Conservation (phyloP, 192 early-diverging fungal genomes). For the Mortierella claussenii region DNA sequence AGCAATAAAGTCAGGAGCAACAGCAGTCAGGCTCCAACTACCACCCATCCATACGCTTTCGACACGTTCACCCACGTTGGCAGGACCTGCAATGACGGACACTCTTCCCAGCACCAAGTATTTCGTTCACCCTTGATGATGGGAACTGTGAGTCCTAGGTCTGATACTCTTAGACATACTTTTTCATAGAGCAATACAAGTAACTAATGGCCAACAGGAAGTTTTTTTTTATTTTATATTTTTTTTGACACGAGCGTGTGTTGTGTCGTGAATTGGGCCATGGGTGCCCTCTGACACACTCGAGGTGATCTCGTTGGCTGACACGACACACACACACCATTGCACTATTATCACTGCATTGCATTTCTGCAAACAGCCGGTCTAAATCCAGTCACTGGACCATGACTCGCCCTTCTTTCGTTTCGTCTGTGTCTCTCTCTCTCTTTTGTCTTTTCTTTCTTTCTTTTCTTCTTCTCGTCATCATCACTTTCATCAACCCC, state of each 20-base stretch:
- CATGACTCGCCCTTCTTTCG: conserved; percentile 1
- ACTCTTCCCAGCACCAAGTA: neutral
- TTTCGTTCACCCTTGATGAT: conserved; percentile 3
- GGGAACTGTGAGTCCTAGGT: too few species aligned
- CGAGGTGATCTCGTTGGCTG: too few species aligned
- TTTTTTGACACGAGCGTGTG: neutral
- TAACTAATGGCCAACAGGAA: too few species aligned
- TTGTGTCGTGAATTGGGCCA: neutral
- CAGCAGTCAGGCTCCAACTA: conserved; percentile 12
- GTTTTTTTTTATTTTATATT: too few species aligned
- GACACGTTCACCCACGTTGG: neutral
- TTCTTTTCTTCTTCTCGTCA: neutral
- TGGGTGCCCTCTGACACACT: neutral
- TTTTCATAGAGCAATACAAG: too few species aligned
- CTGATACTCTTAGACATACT: too few species aligned
- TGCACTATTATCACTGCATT: too few species aligned
- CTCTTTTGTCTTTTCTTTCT: neutral
- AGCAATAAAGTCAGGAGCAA: too few species aligned
- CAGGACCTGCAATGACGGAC: neutral
- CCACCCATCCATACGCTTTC: conserved; percentile 42
- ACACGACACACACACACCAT: too few species aligned
- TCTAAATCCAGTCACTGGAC: neutral
- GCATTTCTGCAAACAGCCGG: too few species aligned
- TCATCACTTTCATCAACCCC: neutral
- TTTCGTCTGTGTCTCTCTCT: neutral